These are phyloP conservation scores for Agmasoma carcini DNA, from an alignment of 371 early-diverging fungal genomes.

Conservation along the genomic window DNA sequence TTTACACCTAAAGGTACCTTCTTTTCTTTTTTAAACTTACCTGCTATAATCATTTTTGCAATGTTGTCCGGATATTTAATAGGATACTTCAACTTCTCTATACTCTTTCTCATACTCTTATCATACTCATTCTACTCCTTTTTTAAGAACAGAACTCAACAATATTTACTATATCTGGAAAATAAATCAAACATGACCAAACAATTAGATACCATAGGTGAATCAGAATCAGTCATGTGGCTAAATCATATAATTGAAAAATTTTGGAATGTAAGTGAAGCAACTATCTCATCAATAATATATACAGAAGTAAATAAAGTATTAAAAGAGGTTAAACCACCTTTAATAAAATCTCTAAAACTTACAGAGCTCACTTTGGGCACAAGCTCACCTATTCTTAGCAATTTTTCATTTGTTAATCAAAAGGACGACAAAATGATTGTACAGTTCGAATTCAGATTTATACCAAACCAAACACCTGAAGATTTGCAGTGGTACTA, in stretches of 20 bases:
- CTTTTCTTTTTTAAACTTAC: constrained; percentile 42
- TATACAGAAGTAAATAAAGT: constrained; percentile 57
- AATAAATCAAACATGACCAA: constrained; percentile 34
- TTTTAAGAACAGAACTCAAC: constrained; percentile 38
- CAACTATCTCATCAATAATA: constrained; percentile 63
- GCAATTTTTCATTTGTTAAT: constrained; percentile 60
- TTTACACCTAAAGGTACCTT: constrained; percentile 39
- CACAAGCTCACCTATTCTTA: constrained; percentile 73
- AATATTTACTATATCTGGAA: constrained; percentile 47
- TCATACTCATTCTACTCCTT: constrained; percentile 48
- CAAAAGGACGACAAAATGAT: constrained; percentile 66
- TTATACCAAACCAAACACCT: constrained; percentile 55
- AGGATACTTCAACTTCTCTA: constrained; percentile 36
- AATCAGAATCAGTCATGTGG: constrained; percentile 76
- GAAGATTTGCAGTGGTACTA: constrained; percentile 32
- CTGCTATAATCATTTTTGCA: constrained; percentile 46
- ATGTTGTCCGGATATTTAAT: constrained; percentile 45
- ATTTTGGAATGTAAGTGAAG: constrained; percentile 86
- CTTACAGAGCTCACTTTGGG: constrained; percentile 84
- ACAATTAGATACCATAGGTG: constrained; percentile 12
- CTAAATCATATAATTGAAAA: constrained; percentile 69
- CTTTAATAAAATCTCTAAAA: constrained; percentile 68
- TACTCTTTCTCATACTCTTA: constrained; percentile 41
- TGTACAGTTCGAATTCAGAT: constrained; percentile 23
- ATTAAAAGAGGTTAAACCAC: constrained; percentile 56